Conservation (phyloP, 2,329 filamentous ascomycete genomes). For the Pseudogymnoascus sp. region DNA sequence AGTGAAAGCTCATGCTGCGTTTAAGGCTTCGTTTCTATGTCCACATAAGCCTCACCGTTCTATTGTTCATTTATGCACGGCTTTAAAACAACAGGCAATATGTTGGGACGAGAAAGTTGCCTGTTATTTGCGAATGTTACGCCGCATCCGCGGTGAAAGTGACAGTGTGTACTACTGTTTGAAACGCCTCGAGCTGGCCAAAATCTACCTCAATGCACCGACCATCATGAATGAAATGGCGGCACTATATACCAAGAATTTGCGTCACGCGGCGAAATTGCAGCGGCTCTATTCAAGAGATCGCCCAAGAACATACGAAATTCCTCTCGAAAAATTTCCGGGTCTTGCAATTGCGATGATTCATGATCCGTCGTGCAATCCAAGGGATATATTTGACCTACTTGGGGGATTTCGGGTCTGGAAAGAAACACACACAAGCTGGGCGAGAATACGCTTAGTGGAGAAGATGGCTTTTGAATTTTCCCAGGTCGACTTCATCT, state of each 20-base stretch:
- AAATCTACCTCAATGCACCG: constrained; percentile 3
- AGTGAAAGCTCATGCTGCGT: constrained; percentile 13
- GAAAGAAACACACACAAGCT: constrained; percentile 13
- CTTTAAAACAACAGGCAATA: constrained; percentile 16
- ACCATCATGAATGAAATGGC: constrained; percentile 5
- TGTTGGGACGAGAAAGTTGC: not conserved
- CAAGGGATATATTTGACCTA: constrained; percentile 8
- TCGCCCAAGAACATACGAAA: not conserved
- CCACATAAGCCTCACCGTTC: not conserved
- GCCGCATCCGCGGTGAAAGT: not conserved
- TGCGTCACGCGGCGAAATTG: not conserved
- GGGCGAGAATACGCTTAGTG: constrained; percentile 19
- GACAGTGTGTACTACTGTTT: not conserved
- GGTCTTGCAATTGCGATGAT: constrained; percentile 10
- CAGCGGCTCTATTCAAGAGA: constrained; percentile 6
- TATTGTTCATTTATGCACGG: constrained; percentile 14
- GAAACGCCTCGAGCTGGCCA: not conserved
- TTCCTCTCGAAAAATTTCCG: constrained; percentile 10
- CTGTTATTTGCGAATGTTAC: constrained; percentile 8
- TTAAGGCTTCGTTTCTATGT: constrained; percentile 10
- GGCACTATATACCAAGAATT: not conserved
- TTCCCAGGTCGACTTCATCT: constrained; percentile 15
- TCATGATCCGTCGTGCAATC: not conserved
- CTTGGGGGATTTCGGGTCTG: constrained; percentile 1
- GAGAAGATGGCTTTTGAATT: constrained; percentile 25